Percentiles rank a stretch among this genome's conserved stretches.
Evolutionary conservation across 352 stramenopile genomes (phyloP).

Genomic region (Thalassiosira hispida): DNA sequence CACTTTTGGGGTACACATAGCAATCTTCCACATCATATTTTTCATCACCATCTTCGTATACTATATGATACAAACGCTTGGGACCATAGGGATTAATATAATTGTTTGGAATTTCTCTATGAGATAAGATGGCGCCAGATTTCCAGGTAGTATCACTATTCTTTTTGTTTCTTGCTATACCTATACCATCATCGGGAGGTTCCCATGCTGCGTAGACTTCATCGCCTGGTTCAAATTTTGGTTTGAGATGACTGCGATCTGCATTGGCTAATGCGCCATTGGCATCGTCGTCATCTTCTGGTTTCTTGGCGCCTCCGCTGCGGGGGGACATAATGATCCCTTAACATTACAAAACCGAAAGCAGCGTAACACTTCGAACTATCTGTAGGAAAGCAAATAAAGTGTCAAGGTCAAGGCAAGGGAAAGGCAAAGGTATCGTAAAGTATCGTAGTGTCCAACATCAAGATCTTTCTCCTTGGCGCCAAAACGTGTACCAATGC

Average conservation of each 20-base stretch:
- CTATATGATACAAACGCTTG: conserved; percentile 12
- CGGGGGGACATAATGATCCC: neutral
- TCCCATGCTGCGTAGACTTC: conserved; percentile 17
- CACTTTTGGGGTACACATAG: conserved; percentile 12
- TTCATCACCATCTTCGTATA: conserved; percentile 38
- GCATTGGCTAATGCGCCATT: neutral
- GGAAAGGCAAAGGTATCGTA: no score
- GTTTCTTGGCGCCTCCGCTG: neutral
- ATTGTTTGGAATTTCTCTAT: neutral
- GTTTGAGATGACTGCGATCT: conserved; percentile 12
- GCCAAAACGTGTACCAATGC: no score
- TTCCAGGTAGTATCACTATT: conserved; percentile 12
- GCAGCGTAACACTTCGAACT: no score
- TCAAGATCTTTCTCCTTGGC: no score
- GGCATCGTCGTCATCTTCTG: neutral
- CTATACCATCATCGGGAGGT: neutral
- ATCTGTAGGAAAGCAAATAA: no score
- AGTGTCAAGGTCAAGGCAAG: no score
- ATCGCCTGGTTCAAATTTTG: neutral
- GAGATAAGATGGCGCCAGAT: conserved; percentile 19
- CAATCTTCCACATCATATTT: conserved; percentile 16
- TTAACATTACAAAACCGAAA: no score
- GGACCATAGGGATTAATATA: conserved; percentile 2
- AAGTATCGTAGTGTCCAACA: no score
- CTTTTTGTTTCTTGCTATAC: neutral